A percentile compares a stretch with the other conserved stretches of the same genome.
Conservation (phyloP, 2,329 filamentous ascomycete genomes). For the Colletotrichum sp. region DNA sequence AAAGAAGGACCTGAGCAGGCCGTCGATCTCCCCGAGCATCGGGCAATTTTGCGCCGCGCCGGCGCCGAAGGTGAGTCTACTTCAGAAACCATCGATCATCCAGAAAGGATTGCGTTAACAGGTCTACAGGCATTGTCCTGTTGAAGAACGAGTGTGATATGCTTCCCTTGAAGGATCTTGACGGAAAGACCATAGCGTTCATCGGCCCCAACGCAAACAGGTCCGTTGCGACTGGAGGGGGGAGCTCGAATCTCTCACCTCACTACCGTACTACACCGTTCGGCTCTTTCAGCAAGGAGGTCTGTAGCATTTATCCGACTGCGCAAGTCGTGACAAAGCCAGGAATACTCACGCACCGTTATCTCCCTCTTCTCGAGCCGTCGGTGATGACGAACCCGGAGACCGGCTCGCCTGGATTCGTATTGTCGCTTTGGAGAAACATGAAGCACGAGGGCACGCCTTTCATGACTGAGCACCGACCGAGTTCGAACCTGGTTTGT, state of each 20-base stretch:
- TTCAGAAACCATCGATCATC: background rate
- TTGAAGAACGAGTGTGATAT: background rate
- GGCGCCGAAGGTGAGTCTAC: background rate
- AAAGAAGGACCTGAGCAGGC: background rate
- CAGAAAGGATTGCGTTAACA: background rate
- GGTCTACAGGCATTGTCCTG: background rate
- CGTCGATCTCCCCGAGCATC: background rate
- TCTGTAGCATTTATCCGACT: background rate
- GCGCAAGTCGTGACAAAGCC: background rate
- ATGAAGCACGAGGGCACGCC: background rate
- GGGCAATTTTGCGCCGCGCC: background rate
- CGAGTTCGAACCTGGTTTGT: background rate
- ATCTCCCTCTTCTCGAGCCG: background rate
- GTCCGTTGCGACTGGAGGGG: background rate
- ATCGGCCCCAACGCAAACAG: background rate
- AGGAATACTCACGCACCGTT: background rate
- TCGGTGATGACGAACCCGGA: background rate
- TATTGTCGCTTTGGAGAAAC: background rate
- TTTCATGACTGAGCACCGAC: background rate
- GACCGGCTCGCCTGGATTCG: background rate
- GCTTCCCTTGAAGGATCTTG: background rate
- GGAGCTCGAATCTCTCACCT: background rate
- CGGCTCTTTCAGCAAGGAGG: background rate
- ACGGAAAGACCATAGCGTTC: background rate
- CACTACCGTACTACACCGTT: background rate